phyloP scores from a whole-genome alignment of 495 filamentous ascomycete species.

The Aspergillus asperescens region DNA sequence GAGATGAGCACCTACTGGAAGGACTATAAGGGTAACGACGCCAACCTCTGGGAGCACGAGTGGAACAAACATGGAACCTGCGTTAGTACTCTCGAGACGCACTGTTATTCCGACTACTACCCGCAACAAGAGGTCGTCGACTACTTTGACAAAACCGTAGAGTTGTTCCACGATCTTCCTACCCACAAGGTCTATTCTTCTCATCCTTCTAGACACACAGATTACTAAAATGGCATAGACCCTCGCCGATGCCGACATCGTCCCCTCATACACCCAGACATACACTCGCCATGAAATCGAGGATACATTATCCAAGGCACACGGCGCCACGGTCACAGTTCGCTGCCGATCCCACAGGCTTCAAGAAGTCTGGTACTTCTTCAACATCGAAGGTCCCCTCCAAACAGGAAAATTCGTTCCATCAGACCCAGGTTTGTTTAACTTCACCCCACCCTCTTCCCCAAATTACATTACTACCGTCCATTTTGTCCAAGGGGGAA shows the following conservation, averaged over 20 bases:
- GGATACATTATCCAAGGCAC: constrained; percentile 54
- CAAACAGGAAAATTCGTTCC: constrained; percentile 72
- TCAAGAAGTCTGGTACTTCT: constrained; percentile 82
- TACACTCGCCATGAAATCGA: constrained; percentile 63
- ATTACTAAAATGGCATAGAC: constrained; percentile 23
- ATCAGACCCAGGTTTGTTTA: constrained; percentile 47
- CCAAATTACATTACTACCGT: no score
- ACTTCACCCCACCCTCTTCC: neutral
- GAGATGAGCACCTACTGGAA: constrained; percentile 83
- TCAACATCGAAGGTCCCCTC: constrained; percentile 70
- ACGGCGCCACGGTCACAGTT: constrained; percentile 63
- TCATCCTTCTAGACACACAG: neutral
- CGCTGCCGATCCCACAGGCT: constrained; percentile 57
- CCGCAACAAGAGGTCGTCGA: constrained; percentile 57
- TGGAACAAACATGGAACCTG: constrained; percentile 78
- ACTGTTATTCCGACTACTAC: constrained; percentile 66
- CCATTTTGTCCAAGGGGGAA: neutral
- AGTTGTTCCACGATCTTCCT: constrained; percentile 43
- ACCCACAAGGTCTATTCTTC: constrained; percentile 36
- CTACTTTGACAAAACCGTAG: constrained; percentile 54
- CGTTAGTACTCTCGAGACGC: constrained; percentile 57
- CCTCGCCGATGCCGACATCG: constrained; percentile 44
- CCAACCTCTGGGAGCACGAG: constrained; percentile 76
- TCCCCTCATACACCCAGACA: constrained; percentile 38
- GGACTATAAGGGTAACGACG: constrained; percentile 57